phyloP scores from a whole-genome alignment of 192 early-diverging fungal genomes.

The Coemansia sp. region DNA sequence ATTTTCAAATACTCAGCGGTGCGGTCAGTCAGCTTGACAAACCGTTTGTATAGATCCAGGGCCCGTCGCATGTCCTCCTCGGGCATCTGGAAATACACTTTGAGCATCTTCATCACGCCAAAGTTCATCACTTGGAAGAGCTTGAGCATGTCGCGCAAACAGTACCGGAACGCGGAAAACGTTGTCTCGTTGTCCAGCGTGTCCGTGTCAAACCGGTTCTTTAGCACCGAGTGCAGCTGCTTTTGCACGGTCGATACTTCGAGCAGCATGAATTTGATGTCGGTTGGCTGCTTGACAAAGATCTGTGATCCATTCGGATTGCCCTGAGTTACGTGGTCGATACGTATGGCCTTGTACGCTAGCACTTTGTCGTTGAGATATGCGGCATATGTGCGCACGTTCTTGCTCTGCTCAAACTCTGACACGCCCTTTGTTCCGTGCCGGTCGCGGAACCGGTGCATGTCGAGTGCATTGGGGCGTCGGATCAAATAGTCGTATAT shows the following conservation, averaged over 20 bases:
- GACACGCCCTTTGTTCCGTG: constrained; percentile 54
- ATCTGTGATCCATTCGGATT: constrained; percentile 47
- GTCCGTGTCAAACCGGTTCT: constrained; percentile 53
- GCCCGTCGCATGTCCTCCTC: constrained; percentile 55
- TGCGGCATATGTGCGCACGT: constrained; percentile 52
- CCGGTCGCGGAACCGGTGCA: constrained; percentile 54
- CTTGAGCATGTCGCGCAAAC: constrained; percentile 56
- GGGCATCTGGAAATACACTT: constrained; percentile 55
- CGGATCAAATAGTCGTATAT: constrained; percentile 50
- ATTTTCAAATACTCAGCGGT: constrained; percentile 53
- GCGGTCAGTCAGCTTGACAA: constrained; percentile 56
- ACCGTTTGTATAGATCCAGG: constrained; percentile 56
- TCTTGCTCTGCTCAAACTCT: constrained; percentile 57
- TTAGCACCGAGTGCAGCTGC: constrained; percentile 55
- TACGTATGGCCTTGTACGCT: constrained; percentile 49
- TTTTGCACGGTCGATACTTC: constrained; percentile 54
- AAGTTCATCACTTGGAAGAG: constrained; percentile 60
- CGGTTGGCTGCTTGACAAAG: constrained; percentile 36
- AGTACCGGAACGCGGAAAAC: constrained; percentile 52
- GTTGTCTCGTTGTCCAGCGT: constrained; percentile 57
- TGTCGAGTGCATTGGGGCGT: constrained; percentile 45
- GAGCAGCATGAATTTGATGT: constrained; percentile 50
- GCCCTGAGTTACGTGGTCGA: constrained; percentile 51
- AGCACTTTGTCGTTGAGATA: constrained; percentile 56
- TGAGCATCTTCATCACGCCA: constrained; percentile 61